A percentile compares a stretch with the other conserved stretches of the same genome.
Conservation (phyloP, 2,329 filamentous ascomycete species). For the Sporothrix brasiliensis region DNA sequence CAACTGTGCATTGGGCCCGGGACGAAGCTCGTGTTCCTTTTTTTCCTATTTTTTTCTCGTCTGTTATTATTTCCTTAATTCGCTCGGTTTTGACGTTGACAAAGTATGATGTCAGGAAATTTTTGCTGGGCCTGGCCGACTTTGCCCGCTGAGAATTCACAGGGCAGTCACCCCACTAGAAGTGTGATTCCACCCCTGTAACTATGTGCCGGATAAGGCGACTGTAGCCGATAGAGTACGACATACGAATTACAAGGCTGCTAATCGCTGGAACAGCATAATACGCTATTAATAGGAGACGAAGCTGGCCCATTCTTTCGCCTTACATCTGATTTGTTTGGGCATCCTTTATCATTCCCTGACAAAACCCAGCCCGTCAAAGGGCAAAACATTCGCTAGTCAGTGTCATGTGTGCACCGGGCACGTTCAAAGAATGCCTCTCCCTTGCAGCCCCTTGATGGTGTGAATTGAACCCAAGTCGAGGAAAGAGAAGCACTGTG, state of each 20-base stretch:
- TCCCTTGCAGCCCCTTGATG: not conserved
- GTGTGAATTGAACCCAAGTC: not conserved
- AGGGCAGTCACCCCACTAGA: slow-evolving; percentile 25
- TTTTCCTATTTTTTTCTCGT: not conserved
- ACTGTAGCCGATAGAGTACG: not conserved
- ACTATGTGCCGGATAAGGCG: not conserved
- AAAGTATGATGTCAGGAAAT: slow-evolving; percentile 19
- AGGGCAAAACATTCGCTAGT: not conserved
- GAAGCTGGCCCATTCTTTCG: not conserved
- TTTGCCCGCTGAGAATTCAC: slow-evolving; percentile 22
- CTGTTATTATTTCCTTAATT: not conserved
- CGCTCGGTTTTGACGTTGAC: not conserved
- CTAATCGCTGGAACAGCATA: not conserved
- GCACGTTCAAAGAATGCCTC: not conserved
- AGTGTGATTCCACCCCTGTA: not conserved
- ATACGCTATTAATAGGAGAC: slow-evolving; percentile 3
- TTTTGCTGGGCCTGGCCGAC: not conserved
- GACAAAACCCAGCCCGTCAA: too few relatives aligned
- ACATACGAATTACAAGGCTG: not conserved
- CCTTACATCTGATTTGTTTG: not conserved
- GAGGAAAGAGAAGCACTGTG: not conserved
- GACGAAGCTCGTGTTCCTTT: slow-evolving; percentile 16
- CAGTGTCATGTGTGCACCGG: slow-evolving; percentile 4
- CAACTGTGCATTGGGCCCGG: not conserved
- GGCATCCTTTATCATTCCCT: not conserved